Percentiles rank a stretch among this genome's conserved stretches.
Conservation (phyloP, 495 filamentous ascomycete species). For the Talaromyces nanjingensis region DNA sequence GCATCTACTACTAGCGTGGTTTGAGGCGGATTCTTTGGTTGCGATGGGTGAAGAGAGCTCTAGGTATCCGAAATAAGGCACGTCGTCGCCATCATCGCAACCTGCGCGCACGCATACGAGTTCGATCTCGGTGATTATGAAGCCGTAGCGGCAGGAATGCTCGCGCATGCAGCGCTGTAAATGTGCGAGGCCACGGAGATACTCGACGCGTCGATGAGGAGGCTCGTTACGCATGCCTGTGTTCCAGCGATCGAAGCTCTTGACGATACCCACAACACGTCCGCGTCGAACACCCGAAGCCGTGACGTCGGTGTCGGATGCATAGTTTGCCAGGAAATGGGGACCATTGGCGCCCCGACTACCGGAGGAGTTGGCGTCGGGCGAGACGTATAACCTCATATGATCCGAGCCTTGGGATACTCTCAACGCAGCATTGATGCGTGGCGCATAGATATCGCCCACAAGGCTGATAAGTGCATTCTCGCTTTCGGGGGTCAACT, state of each 20-base stretch:
- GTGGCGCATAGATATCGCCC: conserved; percentile 62
- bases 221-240: conserved; percentile 82
- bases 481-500: conserved; percentile 67
- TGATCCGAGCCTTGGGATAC: conserved; percentile 58
- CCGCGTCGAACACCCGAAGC: conserved; percentile 65
- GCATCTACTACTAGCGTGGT: neutral
- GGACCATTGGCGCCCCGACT: conserved; percentile 48
- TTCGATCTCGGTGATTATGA: conserved; percentile 93
- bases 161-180: conserved; percentile 87
- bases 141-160: conserved; percentile 85
- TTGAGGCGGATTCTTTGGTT: conserved; percentile 28
- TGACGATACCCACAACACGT: conserved; percentile 80
- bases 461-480: conserved; percentile 61
- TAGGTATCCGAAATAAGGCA: conserved; percentile 77
- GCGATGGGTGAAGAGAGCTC: conserved; percentile 63
- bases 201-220: conserved; percentile 73
- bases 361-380: conserved; percentile 43
- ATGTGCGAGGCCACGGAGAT: conserved; percentile 75
- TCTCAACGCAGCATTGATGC: conserved; percentile 69
- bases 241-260: conserved; percentile 88
- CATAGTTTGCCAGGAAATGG: conserved; percentile 63
- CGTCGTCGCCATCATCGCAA: conserved; percentile 53
- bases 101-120: conserved; percentile 82
- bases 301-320: conserved; percentile 64
- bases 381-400: conserved; percentile 49